Evolutionary conservation across 176 grass and related monocot genomes (phyloP).

Genomic region (Carex parvula): DNA sequence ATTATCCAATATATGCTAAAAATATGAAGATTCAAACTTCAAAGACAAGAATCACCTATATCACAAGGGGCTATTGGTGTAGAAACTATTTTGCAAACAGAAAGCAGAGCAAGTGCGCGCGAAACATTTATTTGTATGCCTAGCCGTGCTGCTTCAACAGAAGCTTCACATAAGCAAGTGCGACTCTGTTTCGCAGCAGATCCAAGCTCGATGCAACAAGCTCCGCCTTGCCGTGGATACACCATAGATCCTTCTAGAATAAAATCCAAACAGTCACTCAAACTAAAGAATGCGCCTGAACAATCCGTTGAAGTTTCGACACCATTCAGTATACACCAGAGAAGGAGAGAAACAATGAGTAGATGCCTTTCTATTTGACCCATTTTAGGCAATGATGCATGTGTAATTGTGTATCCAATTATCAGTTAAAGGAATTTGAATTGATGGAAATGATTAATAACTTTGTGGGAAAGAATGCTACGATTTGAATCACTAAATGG

Average conservation of each 20-base stretch:
- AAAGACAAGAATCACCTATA: neutral
- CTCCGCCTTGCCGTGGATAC: neutral
- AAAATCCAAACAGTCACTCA: conserved; percentile 22
- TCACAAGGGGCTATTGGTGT: neutral
- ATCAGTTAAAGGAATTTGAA: neutral
- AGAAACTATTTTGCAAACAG: conserved; percentile 8
- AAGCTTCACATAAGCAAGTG: conserved; percentile 18
- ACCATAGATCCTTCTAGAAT: neutral
- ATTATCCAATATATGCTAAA: too few species aligned
- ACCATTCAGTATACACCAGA: neutral
- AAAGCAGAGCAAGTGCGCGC: neutral
- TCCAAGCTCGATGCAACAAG: neutral
- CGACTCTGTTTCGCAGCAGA: neutral
- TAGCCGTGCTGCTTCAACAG: neutral
- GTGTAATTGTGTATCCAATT: neutral
- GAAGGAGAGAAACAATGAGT: neutral
- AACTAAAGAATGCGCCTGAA: neutral
- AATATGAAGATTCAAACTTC: neutral
- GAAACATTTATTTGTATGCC: neutral
- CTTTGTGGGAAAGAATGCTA: neutral
- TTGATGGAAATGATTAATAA: neutral
- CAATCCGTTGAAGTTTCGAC: neutral
- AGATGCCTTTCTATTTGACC: neutral
- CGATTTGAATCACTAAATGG: neutral
- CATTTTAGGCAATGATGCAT: conserved; percentile 4